phyloP scores from a whole-genome alignment of 2,329 filamentous ascomycete genomes.

The Pyrenophora tritici-repentis region DNA sequence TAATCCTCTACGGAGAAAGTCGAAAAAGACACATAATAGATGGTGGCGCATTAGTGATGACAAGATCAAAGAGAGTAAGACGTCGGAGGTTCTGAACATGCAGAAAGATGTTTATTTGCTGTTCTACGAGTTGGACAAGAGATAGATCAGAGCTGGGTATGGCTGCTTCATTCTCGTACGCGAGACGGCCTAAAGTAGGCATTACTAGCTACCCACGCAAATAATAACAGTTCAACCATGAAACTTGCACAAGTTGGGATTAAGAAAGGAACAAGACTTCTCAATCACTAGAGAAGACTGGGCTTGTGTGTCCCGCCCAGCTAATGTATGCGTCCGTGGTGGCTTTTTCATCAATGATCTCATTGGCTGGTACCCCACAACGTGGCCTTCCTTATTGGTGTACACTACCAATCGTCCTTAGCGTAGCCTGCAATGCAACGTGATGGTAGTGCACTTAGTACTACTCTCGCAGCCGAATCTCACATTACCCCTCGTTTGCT shows the following conservation, averaged over 20 bases:
- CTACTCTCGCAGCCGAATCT: slow-evolving; percentile 18
- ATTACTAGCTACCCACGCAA: background rate
- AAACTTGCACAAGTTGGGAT: too few relatives aligned
- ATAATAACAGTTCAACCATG: too few relatives aligned
- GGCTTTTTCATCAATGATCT: slow-evolving; percentile 31
- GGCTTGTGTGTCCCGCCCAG: too few relatives aligned
- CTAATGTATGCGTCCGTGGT: background rate
- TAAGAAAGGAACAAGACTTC: too few relatives aligned
- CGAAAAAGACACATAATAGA: slow-evolving; percentile 67
- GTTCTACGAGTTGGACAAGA: slow-evolving; percentile 83
- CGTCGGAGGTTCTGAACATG: slow-evolving; percentile 87
- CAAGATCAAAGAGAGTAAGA: slow-evolving; percentile 93
- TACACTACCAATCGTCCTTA: slow-evolving; percentile 4
- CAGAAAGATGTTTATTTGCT: slow-evolving; percentile 94
- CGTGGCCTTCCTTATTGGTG: slow-evolving; percentile 9
- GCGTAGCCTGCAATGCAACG: slow-evolving; percentile 30
- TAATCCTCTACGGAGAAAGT: slow-evolving; percentile 56
- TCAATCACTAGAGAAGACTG: too few relatives aligned
- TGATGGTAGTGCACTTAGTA: slow-evolving; percentile 6
- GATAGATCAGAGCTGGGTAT: background rate
- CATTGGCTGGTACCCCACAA: slow-evolving; percentile 26
- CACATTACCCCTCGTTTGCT: slow-evolving; percentile 11
- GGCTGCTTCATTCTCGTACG: background rate
- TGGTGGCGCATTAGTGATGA: slow-evolving; percentile 99
- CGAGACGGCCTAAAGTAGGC: background rate